These are phyloP conservation scores for Pisolithus microcarpus DNA, from an alignment of 768 basidiomycete genomes.

Conservation along the genomic window DNA sequence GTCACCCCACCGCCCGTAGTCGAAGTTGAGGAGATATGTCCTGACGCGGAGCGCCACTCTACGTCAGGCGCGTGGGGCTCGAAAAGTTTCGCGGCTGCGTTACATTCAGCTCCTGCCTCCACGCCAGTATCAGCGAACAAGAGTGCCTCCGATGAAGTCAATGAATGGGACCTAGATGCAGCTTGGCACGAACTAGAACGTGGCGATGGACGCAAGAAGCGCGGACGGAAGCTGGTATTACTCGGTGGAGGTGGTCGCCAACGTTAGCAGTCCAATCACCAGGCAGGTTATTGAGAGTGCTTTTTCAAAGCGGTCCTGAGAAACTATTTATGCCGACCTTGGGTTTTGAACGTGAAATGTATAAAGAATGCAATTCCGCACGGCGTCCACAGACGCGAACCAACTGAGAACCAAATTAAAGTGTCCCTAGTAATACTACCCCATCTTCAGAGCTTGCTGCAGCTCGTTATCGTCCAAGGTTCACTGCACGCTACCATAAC, in stretches of 20 bases:
- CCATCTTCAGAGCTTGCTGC: no score
- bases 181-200: slow-evolving; percentile 77
- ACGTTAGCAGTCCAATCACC: slow-evolving; percentile 18
- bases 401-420: no score
- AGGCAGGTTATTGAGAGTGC: not conserved
- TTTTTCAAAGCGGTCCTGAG: slow-evolving; percentile 4
- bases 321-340: slow-evolving; percentile 5
- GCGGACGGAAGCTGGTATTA: slow-evolving; percentile 59
- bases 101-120: slow-evolving; percentile 45
- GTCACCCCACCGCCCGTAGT: slow-evolving; percentile 1
- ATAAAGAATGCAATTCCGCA: no score
- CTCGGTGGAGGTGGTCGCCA: slow-evolving; percentile 57
- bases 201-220: slow-evolving; percentile 45
- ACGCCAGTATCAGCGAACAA: slow-evolving; percentile 33
- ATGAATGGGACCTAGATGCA: slow-evolving; percentile 73
- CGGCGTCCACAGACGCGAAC: no score
- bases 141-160: slow-evolving; percentile 23
- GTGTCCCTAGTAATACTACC: no score
- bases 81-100: slow-evolving; percentile 75
- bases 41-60: slow-evolving; percentile 7
- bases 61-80: slow-evolving; percentile 65
- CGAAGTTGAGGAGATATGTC: slow-evolving; percentile 11
- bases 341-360: no score
- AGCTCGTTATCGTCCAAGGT: no score
- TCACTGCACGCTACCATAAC: slow-evolving; percentile 61